Percentiles rank a stretch among this genome's conserved stretches.
Evolutionary conservation across 1,284 basidiomycete species (phyloP).

Genomic region (Sanghuangporus weigelae): DNA sequence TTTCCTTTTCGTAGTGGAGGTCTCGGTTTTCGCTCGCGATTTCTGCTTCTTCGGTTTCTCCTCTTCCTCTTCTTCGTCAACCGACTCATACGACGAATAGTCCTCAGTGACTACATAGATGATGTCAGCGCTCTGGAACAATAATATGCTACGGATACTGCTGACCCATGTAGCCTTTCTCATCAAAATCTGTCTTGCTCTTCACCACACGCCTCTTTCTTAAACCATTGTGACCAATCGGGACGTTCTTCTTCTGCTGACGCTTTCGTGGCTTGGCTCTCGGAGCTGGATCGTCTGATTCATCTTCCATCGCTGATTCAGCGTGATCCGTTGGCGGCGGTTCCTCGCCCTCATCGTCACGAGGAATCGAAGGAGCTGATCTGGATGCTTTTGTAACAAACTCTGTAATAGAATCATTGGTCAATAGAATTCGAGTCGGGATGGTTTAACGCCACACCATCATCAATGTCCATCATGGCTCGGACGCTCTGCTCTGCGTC

Average conservation of each 20-base stretch:
- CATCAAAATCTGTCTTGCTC: conserved; percentile 48
- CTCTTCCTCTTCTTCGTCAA: conserved; percentile 47
- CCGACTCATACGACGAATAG: conserved; percentile 75
- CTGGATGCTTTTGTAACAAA: conserved; percentile 41
- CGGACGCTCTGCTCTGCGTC: conserved; percentile 45
- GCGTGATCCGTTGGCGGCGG: conserved; percentile 20
- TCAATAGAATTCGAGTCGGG: background rate
- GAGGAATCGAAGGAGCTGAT: conserved; percentile 15
- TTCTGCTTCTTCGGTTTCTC: conserved; percentile 23
- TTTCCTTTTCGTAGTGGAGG: conserved; percentile 24
- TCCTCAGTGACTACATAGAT: conserved; percentile 58
- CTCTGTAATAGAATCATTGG: conserved; percentile 27
- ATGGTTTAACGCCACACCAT: conserved; percentile 39
- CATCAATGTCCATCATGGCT: conserved; percentile 74
- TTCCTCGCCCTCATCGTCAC: conserved; percentile 21
- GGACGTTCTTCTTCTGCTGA: conserved; percentile 56
- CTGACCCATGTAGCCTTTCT: conserved; percentile 69
- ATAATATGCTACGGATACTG: conserved; percentile 3
- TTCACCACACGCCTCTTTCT: conserved; percentile 65
- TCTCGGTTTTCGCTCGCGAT: conserved; percentile 27
- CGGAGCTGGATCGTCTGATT: conserved; percentile 29
- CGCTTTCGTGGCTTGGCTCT: conserved; percentile 40
- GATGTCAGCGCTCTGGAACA: background rate
- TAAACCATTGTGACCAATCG: conserved; percentile 65
- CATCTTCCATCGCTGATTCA: conserved; percentile 30